A percentile compares a stretch with the other conserved stretches of the same genome.
Conservation (phyloP, 768 basidiomycete species). For the Favolaschia claudopus region DNA sequence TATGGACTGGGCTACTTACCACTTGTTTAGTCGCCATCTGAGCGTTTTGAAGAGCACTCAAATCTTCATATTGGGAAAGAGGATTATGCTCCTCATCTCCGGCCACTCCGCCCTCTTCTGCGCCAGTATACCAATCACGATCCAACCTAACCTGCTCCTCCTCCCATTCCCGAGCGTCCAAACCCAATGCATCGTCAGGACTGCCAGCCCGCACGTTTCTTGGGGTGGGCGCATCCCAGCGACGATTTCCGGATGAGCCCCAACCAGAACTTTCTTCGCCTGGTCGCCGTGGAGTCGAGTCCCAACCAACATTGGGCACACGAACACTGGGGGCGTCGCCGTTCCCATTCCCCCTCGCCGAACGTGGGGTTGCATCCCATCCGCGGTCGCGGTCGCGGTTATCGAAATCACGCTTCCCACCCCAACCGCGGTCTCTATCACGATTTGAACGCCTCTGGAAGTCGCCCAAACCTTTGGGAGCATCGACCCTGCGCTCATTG, state of each 20-base stretch:
- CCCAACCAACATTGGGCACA: slow-evolving; percentile 93
- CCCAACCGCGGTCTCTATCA: slow-evolving; percentile 61
- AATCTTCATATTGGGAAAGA: slow-evolving; percentile 91
- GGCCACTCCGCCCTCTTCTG: slow-evolving; percentile 85
- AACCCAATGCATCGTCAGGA: slow-evolving; percentile 67
- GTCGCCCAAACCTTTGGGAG: slow-evolving; percentile 84
- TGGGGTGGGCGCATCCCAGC: slow-evolving; percentile 90
- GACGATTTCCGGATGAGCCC: slow-evolving; percentile 61
- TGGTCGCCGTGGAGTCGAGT: slow-evolving; percentile 80
- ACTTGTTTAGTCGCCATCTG: slow-evolving; percentile 81
- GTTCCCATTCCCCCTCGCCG: slow-evolving; percentile 50
- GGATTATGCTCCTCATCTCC: slow-evolving; percentile 95
- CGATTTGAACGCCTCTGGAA: slow-evolving; percentile 94
- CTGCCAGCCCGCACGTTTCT: slow-evolving; percentile 70
- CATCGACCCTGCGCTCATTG: slow-evolving; percentile 63
- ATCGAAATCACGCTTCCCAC: slow-evolving; percentile 48
- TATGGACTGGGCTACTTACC: slow-evolving; percentile 48
- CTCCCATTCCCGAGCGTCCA: slow-evolving; percentile 94
- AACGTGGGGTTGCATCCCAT: slow-evolving; percentile 72
- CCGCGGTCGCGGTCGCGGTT: slow-evolving; percentile 35
- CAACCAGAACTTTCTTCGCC: slow-evolving; percentile 69
- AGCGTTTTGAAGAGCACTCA: slow-evolving; percentile 69
- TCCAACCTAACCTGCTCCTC: slow-evolving; percentile 93
- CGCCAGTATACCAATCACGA: slow-evolving; percentile 95
- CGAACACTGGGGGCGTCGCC: slow-evolving; percentile 84